phyloP scores from a whole-genome alignment of 2,329 filamentous ascomycete genomes.

The Microdochium bolleyi region DNA sequence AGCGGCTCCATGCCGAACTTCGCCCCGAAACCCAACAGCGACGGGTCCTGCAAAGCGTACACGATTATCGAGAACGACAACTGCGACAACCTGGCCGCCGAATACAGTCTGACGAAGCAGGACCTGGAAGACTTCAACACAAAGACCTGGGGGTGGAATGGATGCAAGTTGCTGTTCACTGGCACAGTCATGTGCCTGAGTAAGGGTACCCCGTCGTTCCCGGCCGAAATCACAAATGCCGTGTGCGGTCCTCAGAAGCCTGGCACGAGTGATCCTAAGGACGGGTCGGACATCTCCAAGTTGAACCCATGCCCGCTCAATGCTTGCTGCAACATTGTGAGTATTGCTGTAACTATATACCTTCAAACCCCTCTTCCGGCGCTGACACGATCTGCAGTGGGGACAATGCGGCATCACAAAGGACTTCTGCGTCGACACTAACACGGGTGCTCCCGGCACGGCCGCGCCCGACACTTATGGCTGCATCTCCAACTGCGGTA shows the following conservation, averaged over 20 bases:
- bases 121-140: constrained; percentile 28
- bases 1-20: constrained; percentile 10
- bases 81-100: constrained; percentile 23
- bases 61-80: constrained; percentile 21
- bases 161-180: constrained; percentile 15
- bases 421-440: constrained; percentile 23
- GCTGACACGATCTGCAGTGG: constrained; percentile 8
- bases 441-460: constrained; percentile 27
- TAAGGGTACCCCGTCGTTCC: constrained; percentile 4
- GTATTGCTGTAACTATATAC: not conserved
- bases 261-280: constrained; percentile 1
- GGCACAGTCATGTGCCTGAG: constrained; percentile 7
- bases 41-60: constrained; percentile 29
- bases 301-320: not conserved
- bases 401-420: constrained; percentile 27
- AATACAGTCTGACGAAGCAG: constrained; percentile 17
- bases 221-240: constrained; percentile 4
- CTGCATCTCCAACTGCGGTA: constrained; percentile 33
- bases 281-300: not conserved
- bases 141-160: constrained; percentile 30
- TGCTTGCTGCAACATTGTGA: not conserved
- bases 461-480: constrained; percentile 19
- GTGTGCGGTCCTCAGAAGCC: constrained; percentile 7
- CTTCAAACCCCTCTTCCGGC: not conserved
- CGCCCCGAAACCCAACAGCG: constrained; percentile 8